These are phyloP conservation scores for Mucor indicus DNA, from an alignment of 371 early-diverging fungal species.

Conservation along the genomic window DNA sequence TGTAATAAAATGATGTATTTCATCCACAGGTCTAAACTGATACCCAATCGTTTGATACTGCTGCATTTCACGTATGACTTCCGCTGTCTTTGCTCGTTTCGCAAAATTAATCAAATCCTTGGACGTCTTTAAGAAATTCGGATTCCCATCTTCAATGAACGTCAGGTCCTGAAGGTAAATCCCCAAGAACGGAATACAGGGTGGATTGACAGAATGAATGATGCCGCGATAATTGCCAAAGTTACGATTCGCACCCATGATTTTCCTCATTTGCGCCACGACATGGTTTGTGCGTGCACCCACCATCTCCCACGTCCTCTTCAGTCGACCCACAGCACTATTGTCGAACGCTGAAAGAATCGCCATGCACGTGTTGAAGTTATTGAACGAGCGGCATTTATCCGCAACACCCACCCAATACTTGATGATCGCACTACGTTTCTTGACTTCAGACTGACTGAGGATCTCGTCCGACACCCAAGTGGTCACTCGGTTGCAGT, in stretches of 20 bases:
- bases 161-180: constrained; percentile 90
- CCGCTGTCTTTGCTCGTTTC: constrained; percentile 86
- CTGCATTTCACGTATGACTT: constrained; percentile 90
- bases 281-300: constrained; percentile 45
- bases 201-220: constrained; percentile 85
- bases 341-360: constrained; percentile 88
- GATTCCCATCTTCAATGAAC: constrained; percentile 93
- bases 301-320: constrained; percentile 76
- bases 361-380: constrained; percentile 91
- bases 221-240: constrained; percentile 84
- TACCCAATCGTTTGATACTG: constrained; percentile 89
- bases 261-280: constrained; percentile 48
- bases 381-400: constrained; percentile 71
- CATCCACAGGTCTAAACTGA: constrained; percentile 73
- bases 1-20: constrained; percentile 79
- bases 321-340: constrained; percentile 85
- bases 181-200: constrained; percentile 93
- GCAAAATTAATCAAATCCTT: constrained; percentile 87
- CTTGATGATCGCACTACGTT: constrained; percentile 71
- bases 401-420: constrained; percentile 86
- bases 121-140: constrained; percentile 54
- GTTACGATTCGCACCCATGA: constrained; percentile 83
- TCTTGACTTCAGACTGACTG: constrained; percentile 75
- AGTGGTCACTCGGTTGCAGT: constrained; percentile 70
- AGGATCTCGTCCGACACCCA: constrained; percentile 88